Conservation (phyloP, 2,329 filamentous ascomycete species). For the Cladosporium austrohemisphaericum region DNA sequence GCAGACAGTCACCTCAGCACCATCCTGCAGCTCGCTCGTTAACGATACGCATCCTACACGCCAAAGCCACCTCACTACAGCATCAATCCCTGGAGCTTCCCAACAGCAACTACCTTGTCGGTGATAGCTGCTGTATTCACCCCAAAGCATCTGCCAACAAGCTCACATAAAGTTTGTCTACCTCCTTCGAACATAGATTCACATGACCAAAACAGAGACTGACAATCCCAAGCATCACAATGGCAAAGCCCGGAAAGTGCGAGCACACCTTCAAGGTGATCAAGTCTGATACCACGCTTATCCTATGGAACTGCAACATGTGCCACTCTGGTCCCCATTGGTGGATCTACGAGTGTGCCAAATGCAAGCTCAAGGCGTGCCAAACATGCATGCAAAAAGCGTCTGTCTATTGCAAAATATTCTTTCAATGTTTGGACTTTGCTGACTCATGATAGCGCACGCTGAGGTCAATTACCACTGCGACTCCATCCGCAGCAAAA, state of each 20-base stretch:
- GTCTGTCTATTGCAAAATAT: constrained; percentile 23
- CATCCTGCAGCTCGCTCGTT: too few species aligned
- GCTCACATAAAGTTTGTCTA: not conserved
- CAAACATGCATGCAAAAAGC: constrained; percentile 45
- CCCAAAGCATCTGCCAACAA: not conserved
- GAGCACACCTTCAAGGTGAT: constrained; percentile 49
- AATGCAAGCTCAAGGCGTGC: constrained; percentile 51
- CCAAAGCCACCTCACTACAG: too few species aligned
- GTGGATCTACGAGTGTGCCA: constrained; percentile 49
- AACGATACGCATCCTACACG: too few species aligned
- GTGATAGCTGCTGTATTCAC: too few species aligned
- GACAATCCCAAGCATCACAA: constrained; percentile 25
- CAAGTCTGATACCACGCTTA: constrained; percentile 50
- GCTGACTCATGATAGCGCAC: not conserved
- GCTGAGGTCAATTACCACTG: too few species aligned
- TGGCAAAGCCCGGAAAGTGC: constrained; percentile 48
- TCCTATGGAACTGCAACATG: constrained; percentile 51
- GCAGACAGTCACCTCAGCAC: too few species aligned
- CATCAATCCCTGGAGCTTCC: too few species aligned
- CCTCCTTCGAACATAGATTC: not conserved
- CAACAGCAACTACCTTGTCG: too few species aligned
- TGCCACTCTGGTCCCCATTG: constrained; percentile 50
- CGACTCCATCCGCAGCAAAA: too few species aligned
- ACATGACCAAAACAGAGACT: not conserved
- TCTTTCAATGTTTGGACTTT: not conserved